These are phyloP conservation scores for Corynascus novoguineensis DNA, from an alignment of 495 filamentous ascomycete genomes.

Conservation along the genomic window DNA sequence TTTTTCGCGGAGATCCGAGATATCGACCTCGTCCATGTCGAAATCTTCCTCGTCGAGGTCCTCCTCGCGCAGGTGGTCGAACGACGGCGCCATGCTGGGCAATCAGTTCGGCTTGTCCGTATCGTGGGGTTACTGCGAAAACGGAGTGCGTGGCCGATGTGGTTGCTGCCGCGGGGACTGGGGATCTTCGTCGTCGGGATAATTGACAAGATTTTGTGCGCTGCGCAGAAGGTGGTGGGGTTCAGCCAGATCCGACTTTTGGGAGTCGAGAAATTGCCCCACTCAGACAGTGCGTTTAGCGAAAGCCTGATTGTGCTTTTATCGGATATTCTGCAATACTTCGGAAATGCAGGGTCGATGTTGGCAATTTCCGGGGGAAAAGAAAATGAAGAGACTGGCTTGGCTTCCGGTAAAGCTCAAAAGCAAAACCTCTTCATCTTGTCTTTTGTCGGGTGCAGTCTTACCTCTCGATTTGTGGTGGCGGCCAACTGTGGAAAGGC, in stretches of 20 bases:
- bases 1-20: constrained; percentile 85
- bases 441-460: background rate
- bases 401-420: background rate
- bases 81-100: constrained; percentile 55
- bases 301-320: background rate
- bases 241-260: constrained; percentile 20
- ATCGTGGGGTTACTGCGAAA: constrained; percentile 10
- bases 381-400: background rate
- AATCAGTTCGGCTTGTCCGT: constrained; percentile 3
- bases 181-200: constrained; percentile 22
- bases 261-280: constrained; percentile 29
- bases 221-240: constrained; percentile 31
- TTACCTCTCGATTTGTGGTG: background rate
- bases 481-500: constrained; percentile 19
- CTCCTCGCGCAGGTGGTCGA: constrained; percentile 55
- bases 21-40: constrained; percentile 89
- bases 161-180: constrained; percentile 21
- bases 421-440: background rate
- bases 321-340: background rate
- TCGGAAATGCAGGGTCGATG: background rate
- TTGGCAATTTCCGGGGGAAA: background rate
- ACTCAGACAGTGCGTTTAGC: constrained; percentile 15
- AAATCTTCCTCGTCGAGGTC: constrained; percentile 82
- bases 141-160: constrained; percentile 7
- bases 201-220: constrained; percentile 35